These are phyloP conservation scores for Colletotrichum theobromicola DNA, from an alignment of 2,329 filamentous ascomycete species.

Conservation along the genomic window DNA sequence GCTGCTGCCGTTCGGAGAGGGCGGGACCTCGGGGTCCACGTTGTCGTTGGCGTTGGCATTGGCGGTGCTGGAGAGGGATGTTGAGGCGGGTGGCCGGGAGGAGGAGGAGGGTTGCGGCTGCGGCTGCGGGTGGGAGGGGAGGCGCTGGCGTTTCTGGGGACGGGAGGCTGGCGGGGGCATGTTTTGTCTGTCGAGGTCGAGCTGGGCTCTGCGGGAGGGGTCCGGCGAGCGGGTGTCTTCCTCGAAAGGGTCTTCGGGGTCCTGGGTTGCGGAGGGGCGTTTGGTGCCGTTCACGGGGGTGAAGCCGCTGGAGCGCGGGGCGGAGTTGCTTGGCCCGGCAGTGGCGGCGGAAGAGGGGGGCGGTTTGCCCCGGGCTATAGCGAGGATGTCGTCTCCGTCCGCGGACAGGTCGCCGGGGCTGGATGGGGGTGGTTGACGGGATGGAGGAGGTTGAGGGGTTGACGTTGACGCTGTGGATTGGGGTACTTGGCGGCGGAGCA, in stretches of 20 bases:
- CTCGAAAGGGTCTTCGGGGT: constrained; percentile 25
- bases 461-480: background rate
- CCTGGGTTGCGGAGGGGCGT: background rate
- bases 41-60: background rate
- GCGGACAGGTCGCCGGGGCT: background rate
- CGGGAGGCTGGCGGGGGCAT: constrained; percentile 16
- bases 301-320: background rate
- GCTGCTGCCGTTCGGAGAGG: constrained; percentile 26
- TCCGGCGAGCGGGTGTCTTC: constrained; percentile 21
- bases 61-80: background rate
- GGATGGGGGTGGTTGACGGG: background rate
- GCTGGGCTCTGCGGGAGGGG: constrained; percentile 27
- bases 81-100: constrained; percentile 9
- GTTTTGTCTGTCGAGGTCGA: constrained; percentile 24
- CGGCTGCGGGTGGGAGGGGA: background rate
- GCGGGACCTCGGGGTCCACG: constrained; percentile 22
- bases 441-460: background rate
- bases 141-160: background rate
- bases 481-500: background rate
- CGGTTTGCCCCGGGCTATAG: background rate
- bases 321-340: background rate
- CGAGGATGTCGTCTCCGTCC: background rate
- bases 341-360: background rate
- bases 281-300: constrained; percentile 9
- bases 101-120: background rate